Base-by-base conservation (phyloP, 1,139 yeast genomes). In the Pneumocystis wakefieldiae region DNA sequence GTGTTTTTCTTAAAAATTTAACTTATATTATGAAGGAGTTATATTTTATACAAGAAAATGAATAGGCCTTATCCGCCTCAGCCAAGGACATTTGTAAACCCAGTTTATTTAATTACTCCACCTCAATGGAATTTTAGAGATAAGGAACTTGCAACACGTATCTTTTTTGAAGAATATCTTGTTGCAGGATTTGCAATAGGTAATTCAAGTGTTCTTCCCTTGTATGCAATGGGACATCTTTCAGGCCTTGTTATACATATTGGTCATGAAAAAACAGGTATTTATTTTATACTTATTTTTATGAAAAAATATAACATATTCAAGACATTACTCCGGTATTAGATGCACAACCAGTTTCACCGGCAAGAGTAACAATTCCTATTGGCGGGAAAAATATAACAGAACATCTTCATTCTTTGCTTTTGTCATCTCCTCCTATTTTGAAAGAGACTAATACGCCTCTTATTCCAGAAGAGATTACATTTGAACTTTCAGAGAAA, bases 181-280 rank as follows among this genome's bases (percentile, higher is more conserved):
- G 78, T 89, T 63, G 84, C 88, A 7, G 94, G 88, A 0, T 83
- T 91, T 69, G 80, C 88, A 62, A 73, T 89, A 2, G 71, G 87
- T 60, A 90, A 95, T 63, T 76, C 81, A 53, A 78, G 92, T 0
- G 75, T 90, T 60, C 87, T 91, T 4, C 78, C 91, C 0, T 78
- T 86, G 15, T 90, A 84, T 73, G 94, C 96, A 0, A 80, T 85
- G 71, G 84, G 85, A 12, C 76, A 83, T 24, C 73, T 74, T 37
- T 82, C 79, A 64, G 81, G 92, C 0, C 74, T 86, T 55, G 88
- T 92, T 29, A 83, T 92, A 60, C 95, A 92, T 73, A 79, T 92
- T 59, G 97, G 97, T 28, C 77, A 79, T 66, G 82, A 84, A 58
- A 81, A 84, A 68, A 82, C 89, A 1, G 67, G 62, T 48, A 35